Evolutionary conservation across 1,139 yeast species (phyloP).

Genomic region (Martiniozyma asiatica): DNA sequence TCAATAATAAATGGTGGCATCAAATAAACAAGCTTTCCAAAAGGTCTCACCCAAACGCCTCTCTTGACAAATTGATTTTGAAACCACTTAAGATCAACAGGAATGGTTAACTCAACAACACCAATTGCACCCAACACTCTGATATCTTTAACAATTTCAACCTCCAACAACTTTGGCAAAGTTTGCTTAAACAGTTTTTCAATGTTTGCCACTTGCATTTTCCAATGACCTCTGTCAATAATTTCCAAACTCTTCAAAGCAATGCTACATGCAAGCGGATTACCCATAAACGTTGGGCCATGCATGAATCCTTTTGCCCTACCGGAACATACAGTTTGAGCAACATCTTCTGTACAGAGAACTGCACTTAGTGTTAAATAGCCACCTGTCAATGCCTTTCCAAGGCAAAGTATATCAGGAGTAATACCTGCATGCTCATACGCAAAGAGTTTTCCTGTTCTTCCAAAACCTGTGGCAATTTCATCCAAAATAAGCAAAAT

Average conservation of each 20-base stretch:
- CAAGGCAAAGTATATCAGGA: conserved; percentile 31
- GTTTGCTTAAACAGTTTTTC: conserved; percentile 3
- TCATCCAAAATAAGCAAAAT: conserved; percentile 42
- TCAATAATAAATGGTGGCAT: conserved; percentile 8
- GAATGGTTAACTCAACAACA: conserved; percentile 18
- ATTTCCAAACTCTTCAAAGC: conserved; percentile 11
- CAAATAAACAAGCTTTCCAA: conserved; percentile 9
- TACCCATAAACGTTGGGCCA: conserved; percentile 13
- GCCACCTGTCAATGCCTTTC: conserved; percentile 30
- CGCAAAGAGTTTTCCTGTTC: conserved; percentile 36
- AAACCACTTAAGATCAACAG: conserved; percentile 15
- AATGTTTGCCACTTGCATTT: conserved; percentile 7
- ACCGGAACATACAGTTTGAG: conserved; percentile 7
- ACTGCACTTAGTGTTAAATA: conserved; percentile 14
- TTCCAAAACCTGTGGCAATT: conserved; percentile 52
- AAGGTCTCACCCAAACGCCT: conserved; percentile 11
- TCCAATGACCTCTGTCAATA: conserved; percentile 7
- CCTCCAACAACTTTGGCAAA: background rate
- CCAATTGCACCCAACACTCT: conserved; percentile 25
- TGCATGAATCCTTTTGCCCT: conserved; percentile 11
- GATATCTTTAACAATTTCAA: conserved; percentile 7
- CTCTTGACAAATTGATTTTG: conserved; percentile 7
- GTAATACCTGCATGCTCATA: conserved; percentile 30
- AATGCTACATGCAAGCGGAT: conserved; percentile 9
- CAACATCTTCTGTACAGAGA: conserved; percentile 8